Percentiles rank a stretch among this genome's conserved stretches.
Conservation (phyloP, 768 basidiomycete genomes). For the Leccinum rimulosum region DNA sequence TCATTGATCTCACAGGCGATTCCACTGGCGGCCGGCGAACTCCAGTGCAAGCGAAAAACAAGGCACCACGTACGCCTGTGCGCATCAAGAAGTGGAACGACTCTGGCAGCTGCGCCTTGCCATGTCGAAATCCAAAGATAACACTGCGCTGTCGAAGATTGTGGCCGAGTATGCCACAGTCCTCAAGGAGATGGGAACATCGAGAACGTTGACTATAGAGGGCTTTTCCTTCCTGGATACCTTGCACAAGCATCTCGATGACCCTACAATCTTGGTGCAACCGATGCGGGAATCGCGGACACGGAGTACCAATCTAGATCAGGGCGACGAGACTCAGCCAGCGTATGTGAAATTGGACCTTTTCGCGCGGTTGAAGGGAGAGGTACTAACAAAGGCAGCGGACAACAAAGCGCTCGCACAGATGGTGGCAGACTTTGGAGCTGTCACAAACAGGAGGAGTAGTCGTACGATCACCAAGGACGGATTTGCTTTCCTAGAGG, state of each 20-base stretch:
- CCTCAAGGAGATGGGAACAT: conserved; percentile 59
- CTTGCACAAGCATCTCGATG: conserved; percentile 66
- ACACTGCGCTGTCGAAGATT: conserved; percentile 48
- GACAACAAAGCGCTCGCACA: conserved; percentile 57
- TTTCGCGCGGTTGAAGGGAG: conserved; percentile 53
- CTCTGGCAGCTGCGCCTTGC: conserved; percentile 47
- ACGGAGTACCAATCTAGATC: conserved; percentile 41
- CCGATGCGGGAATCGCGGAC: conserved; percentile 49
- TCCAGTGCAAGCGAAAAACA: conserved; percentile 14
- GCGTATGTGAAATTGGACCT: conserved; percentile 57
- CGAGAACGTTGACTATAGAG: conserved; percentile 65
- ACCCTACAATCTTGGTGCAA: conserved; percentile 56
- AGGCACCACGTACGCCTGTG: conserved; percentile 30
- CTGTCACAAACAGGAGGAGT: conserved; percentile 63
- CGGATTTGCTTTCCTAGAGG: conserved; percentile 66
- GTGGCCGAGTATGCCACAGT: conserved; percentile 62
- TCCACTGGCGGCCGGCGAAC: conserved; percentile 33
- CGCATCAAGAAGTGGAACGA: conserved; percentile 42
- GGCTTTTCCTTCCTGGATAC: conserved; percentile 69
- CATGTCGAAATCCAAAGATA: conserved; percentile 49
- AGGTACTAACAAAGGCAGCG: conserved; percentile 45
- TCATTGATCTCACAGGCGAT: conserved; percentile 46
- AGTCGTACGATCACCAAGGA: conserved; percentile 78
- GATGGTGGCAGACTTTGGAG: conserved; percentile 70
- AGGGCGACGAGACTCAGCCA: conserved; percentile 40